Evolutionary conservation across 192 early-diverging fungal species (phyloP), one percentile per base, ranked within the genome.

Genomic region (Podila clonocystis): DNA sequence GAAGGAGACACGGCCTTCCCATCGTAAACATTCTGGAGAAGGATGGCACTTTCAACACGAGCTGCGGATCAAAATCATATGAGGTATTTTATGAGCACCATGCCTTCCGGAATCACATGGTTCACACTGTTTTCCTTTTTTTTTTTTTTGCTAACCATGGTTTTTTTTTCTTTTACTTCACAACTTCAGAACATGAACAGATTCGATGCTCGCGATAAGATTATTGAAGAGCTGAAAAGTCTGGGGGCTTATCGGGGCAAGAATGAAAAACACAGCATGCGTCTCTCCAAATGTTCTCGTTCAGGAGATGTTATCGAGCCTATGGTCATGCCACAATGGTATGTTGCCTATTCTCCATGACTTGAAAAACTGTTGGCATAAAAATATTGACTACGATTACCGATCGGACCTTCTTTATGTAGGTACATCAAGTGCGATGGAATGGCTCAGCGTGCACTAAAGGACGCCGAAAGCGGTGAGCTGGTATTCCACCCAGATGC

Each of bases 281-380:
- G 94, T 45, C 74, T 93, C 34, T 91, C 87, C 33, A 79, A 74
- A 12, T 91, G 91, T 65, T 91, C 92, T 33, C 85, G 97, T 50
- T 96, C 97, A 0, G 93, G 93, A 22, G 97, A 99, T 82, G 87
- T 99, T 36, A 95, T 99, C 52, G 97, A 99, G 74, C 97, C 96
- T 5, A 86, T 98, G 80, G 82, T 98, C 72, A 94, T 95, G 86
- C 97, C 97, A 11, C 97, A 99, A 83, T 99, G 97, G 97, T 89
- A 82, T 34, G 71, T 58, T 52, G 2, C 11, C 26, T 36, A n/a
- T n/a, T 17, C 3, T 33, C 26, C 26, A 31, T 28, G 41, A 11
- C 34, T 31, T 15, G 60, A 61, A 9, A 19, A 26, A 30, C 30
- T 31, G 3, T 2, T 31, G 60, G 26, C 41, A 38, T 38, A n/a